These are phyloP conservation scores for Diaporthe helianthi DNA, from an alignment of 2,329 filamentous ascomycete species.

Conservation along the genomic window DNA sequence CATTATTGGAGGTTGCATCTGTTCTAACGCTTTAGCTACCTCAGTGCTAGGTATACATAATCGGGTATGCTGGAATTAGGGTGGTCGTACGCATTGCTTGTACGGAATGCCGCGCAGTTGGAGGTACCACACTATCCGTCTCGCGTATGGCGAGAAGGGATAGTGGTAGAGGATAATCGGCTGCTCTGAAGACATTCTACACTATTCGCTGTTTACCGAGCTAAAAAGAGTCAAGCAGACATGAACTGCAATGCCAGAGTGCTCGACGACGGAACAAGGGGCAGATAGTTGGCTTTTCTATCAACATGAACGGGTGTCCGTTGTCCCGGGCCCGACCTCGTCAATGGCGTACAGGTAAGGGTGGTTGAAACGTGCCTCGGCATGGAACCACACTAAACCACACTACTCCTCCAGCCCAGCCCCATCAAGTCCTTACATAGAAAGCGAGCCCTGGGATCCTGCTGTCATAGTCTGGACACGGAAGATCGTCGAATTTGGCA, in stretches of 20 bases:
- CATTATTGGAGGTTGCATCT: conserved; percentile 71
- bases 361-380: conserved; percentile 24
- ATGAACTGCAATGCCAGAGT: too few relatives aligned
- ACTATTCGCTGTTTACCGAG: too few relatives aligned
- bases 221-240: neutral
- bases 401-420: neutral
- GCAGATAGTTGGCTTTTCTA: neutral
- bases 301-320: neutral
- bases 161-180: conserved; percentile 73
- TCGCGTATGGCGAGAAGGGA: conserved; percentile 68
- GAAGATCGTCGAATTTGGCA: neutral
- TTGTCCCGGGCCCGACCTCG: neutral
- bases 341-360: neutral
- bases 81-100: conserved; percentile 67
- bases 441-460: too few relatives aligned
- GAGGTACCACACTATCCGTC: conserved; percentile 71
- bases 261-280: neutral
- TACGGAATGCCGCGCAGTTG: conserved; percentile 70
- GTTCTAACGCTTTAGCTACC: neutral
- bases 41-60: too few relatives aligned
- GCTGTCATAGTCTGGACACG: neutral
- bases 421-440: neutral
- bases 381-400: conserved; percentile 20
- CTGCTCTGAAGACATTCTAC: conserved; percentile 29
- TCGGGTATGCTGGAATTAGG: neutral